Evolutionary conservation across 805 yeast species (phyloP), one percentile per base, ranked within the genome.

Genomic region (Metschnikowia noctiluminum): DNA sequence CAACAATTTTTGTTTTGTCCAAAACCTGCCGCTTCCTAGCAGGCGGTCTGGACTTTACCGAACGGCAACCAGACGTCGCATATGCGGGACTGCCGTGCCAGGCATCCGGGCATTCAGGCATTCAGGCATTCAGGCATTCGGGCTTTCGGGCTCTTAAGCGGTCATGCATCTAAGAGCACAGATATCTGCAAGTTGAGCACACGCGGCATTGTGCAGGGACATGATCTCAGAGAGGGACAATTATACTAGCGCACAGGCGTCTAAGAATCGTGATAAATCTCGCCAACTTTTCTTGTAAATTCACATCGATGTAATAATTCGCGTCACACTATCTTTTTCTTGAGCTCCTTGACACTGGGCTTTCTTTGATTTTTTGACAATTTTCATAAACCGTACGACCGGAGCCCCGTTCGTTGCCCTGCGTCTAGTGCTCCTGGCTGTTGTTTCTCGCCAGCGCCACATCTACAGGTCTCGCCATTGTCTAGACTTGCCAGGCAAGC

Each of bases 381-480:
- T 21, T 21, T 21, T 21, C 4, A 3, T 21, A 4, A 21, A 21
- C 21, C 21, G 21, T 21, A 21, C 21, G 21, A 21, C 21, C 21
- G 21, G 40, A 31, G 13, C 16, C 32, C 15, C 39, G 15, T 30
- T 35, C 26, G 34, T 30, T 21, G 38, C 36, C 42, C 12, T 15
- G 37, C 42, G 35, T 36, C 38, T 10, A 13, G 38, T 31, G 41
- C 38, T 15, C 49, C 32, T 40, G 41, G 40, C 48, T 45, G 43
- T 43, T 45, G 49, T 32, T 40, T 46, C 42, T 46, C 45, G 46
- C 49, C 49, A 46, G 49, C 49, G 42, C 45, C 34, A 46, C 50
- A 16, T 42, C 46, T 42, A 46, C 42, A 38, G 50, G 50, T 35
- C 50, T 47, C 46, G 50, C 50, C 46, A 47, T 47, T 47, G 50